Conservation (phyloP, 2,329 filamentous ascomycete genomes). For the Leptographium flavum region DNA sequence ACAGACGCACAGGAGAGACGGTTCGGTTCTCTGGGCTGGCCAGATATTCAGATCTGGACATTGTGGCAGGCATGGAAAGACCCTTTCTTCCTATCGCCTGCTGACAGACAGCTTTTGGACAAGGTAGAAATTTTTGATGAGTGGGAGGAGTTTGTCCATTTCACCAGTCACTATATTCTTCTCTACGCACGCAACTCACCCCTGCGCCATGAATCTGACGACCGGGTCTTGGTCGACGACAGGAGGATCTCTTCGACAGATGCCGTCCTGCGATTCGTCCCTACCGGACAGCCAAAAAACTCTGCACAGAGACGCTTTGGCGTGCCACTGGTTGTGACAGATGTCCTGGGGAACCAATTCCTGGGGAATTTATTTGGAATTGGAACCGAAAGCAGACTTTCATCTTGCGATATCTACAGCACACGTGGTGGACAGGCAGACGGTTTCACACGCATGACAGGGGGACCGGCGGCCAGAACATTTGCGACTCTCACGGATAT, state of each 20-base stretch:
- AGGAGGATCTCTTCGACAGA: neutral
- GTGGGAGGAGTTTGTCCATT: conserved; percentile 87
- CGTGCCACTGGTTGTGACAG: conserved; percentile 29
- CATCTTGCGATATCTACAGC: conserved; percentile 36
- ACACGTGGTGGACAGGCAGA: neutral
- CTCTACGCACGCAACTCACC: conserved; percentile 42
- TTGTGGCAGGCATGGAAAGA: conserved; percentile 77
- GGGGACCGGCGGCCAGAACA: conserved; percentile 38
- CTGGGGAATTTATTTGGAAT: conserved; percentile 30
- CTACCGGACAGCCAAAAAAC: conserved; percentile 15
- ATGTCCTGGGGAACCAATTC: conserved; percentile 26
- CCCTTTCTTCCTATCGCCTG: conserved; percentile 44
- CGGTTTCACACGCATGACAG: conserved; percentile 10
- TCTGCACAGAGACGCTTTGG: conserved; percentile 45
- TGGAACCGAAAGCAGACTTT: conserved; percentile 28
- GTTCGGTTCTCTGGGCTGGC: conserved; percentile 59
- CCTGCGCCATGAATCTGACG: neutral
- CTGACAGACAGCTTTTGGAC: conserved; percentile 50
- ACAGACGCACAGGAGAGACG: conserved; percentile 51
- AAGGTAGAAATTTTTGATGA: conserved; percentile 77
- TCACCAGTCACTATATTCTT: conserved; percentile 72
- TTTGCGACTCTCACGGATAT: conserved; percentile 66
- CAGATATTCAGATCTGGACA: conserved; percentile 44
- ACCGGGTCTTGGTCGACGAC: neutral
- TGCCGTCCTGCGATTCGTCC: neutral